Conservation (phyloP, 768 basidiomycete species). For the Podaxis carcinomalis region DNA sequence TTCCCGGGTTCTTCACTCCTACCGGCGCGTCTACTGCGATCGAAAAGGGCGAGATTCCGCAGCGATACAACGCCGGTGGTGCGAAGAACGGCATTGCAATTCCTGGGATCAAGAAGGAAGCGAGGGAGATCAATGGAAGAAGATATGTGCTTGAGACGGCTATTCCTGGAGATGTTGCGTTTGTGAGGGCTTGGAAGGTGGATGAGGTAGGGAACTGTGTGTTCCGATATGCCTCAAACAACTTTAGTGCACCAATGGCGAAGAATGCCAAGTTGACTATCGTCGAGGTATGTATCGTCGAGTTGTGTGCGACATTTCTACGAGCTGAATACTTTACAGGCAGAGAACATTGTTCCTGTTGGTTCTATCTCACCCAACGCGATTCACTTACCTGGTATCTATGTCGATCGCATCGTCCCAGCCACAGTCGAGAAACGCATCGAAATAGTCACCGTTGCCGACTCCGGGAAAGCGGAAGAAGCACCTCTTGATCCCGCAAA, state of each 20-base stretch:
- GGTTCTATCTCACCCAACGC: conserved; percentile 78
- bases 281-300: conserved; percentile 58
- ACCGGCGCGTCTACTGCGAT: conserved; percentile 85
- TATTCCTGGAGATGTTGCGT: conserved; percentile 76
- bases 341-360: conserved; percentile 83
- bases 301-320: neutral
- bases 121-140: conserved; percentile 72
- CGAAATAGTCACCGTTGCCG: conserved; percentile 68
- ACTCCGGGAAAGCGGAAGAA: conserved; percentile 29
- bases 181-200: conserved; percentile 88
- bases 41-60: conserved; percentile 74
- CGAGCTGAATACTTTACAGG: conserved; percentile 35
- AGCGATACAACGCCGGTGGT: conserved; percentile 77
- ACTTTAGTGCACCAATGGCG: conserved; percentile 85
- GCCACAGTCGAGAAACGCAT: conserved; percentile 75
- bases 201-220: conserved; percentile 90
- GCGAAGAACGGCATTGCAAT: conserved; percentile 64
- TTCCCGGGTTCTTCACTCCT: conserved; percentile 92
- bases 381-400: conserved; percentile 81
- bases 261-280: conserved; percentile 87
- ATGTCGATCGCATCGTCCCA: conserved; percentile 84
- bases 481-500: conserved; percentile 41
- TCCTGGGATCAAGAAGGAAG: conserved; percentile 73
- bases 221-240: conserved; percentile 88
- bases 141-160: conserved; percentile 80